phyloP scores from a whole-genome alignment of 768 basidiomycete species.

The Auricularia sp. region DNA sequence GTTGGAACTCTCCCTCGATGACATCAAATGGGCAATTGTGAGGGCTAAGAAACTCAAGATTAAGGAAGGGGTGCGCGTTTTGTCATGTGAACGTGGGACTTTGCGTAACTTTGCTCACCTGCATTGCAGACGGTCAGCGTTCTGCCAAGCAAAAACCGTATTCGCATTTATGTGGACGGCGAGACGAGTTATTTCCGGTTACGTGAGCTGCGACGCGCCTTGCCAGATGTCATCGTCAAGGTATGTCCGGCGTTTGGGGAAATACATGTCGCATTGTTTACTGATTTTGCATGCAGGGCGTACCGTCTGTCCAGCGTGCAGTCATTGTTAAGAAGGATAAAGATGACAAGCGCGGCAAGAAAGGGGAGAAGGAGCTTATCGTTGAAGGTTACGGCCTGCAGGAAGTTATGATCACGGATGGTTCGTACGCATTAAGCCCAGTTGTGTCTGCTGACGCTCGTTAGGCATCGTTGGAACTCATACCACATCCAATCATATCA shows the following conservation, averaged over 20 bases:
- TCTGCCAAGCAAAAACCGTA: constrained; percentile 60
- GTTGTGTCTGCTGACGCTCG: background rate
- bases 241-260: constrained; percentile 25
- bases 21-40: constrained; percentile 88
- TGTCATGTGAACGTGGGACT: background rate
- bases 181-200: constrained; percentile 74
- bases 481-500: constrained; percentile 94
- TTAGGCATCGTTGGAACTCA: constrained; percentile 85
- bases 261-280: background rate
- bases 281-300: constrained; percentile 47
- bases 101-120: background rate
- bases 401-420: constrained; percentile 95
- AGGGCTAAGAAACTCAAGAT: constrained; percentile 84
- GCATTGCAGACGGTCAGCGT: constrained; percentile 56
- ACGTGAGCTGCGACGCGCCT: constrained; percentile 73
- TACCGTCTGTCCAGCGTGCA: constrained; percentile 78
- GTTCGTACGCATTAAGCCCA: constrained; percentile 29
- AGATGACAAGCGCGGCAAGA: constrained; percentile 65
- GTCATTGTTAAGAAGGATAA: constrained; percentile 95
- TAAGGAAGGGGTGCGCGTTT: constrained; percentile 58
- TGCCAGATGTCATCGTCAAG: constrained; percentile 87
- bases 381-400: constrained; percentile 97
- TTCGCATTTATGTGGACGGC: constrained; percentile 72
- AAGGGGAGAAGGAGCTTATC: constrained; percentile 82
- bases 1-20: constrained; percentile 89